These are phyloP conservation scores for Myochromella boudieri DNA, from an alignment of 768 basidiomycete species.

Conservation along the genomic window DNA sequence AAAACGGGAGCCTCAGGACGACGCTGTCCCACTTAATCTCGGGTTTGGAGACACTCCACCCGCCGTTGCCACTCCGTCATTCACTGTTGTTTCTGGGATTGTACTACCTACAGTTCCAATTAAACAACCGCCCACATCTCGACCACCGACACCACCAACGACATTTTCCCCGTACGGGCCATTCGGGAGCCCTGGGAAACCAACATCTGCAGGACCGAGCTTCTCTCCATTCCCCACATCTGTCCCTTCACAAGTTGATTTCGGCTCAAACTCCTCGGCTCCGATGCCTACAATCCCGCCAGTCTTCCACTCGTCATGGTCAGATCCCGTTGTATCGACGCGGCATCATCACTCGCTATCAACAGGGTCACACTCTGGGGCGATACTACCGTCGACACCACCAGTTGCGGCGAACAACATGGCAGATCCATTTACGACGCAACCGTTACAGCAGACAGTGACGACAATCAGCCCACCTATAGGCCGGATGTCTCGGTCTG, in stretches of 20 bases:
- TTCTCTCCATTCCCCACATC: slow-evolving; percentile 24
- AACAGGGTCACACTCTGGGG: slow-evolving; percentile 31
- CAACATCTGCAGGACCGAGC: slow-evolving; percentile 16
- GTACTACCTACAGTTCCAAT: slow-evolving; percentile 10
- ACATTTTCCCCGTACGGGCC: slow-evolving; percentile 27
- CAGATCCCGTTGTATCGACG: slow-evolving; percentile 34
- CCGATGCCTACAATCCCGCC: slow-evolving; percentile 17
- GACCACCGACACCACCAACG: slow-evolving; percentile 35
- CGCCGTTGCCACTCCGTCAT: slow-evolving; percentile 13
- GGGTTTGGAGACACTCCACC: slow-evolving; percentile 16
- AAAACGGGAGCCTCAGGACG: slow-evolving; percentile 50
- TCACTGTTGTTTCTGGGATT: slow-evolving; percentile 15
- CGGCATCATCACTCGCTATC: slow-evolving; percentile 46
- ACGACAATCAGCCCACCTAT: slow-evolving; percentile 35
- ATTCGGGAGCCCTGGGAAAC: slow-evolving; percentile 27
- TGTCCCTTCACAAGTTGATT: slow-evolving; percentile 20
- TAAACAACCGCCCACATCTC: slow-evolving; percentile 29
- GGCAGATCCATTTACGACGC: slow-evolving; percentile 18
- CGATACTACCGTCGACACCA: slow-evolving; percentile 18
- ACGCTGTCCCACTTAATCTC: slow-evolving; percentile 31
- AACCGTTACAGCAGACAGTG: slow-evolving; percentile 21
- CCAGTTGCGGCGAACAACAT: slow-evolving; percentile 13
- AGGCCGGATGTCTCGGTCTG: slow-evolving; percentile 58
- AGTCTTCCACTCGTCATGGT: slow-evolving; percentile 37
- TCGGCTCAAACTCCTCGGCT: slow-evolving; percentile 16